Base-by-base conservation (phyloP, 179 eudicot genomes). In the Spergularia azorica region DNA sequence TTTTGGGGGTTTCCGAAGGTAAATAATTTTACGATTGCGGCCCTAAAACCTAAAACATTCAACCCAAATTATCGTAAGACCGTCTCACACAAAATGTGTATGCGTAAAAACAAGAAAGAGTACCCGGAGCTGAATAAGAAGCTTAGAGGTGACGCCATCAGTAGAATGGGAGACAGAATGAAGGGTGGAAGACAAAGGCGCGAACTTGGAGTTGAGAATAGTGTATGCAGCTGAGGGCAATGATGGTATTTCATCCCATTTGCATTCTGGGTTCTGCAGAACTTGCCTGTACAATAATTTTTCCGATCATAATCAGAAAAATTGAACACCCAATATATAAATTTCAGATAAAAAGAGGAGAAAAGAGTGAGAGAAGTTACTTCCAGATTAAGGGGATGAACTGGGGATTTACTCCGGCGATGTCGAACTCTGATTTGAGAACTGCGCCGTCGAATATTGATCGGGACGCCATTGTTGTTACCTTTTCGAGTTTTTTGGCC, bases 351-450 rank as follows among this genome's bases (percentile, higher is more conserved):
- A n/a, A 48, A 51, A n/a, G 17, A 56, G 60, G 15, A 48, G 36
- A n/a, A n/a, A n/a, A n/a, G n/a, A n/a, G n/a, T n/a, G n/a, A 64
- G 66, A 17, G 38, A 43, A 56, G 12, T 81, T 83, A 90, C 97
- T 91, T 95, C 99, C 99, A 93, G 69, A 95, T 89, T 55, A 84
- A 59, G 64, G 97, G 95, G 81, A 91, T 84, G 88, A 95, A 95
- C 41, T 79, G 78, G 32, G 92, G 20, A 84, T 74, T 93, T 76
- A 95, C 85, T 65, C 94, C 97, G 51, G 87, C 87, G 21, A 65
- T 78, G 20, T 90, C 88, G 79, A 95, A 88, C 68, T 95, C 95
- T 5, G 92, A 38, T 75, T 84, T 89, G 2, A 95, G 79, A 52
- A 70, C 82, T 2, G 86, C 73, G 46, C 80, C 84, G 57, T 93